Evolutionary conservation across 352 stramenopile species (phyloP).

Genomic region (Phytophthora melonis): DNA sequence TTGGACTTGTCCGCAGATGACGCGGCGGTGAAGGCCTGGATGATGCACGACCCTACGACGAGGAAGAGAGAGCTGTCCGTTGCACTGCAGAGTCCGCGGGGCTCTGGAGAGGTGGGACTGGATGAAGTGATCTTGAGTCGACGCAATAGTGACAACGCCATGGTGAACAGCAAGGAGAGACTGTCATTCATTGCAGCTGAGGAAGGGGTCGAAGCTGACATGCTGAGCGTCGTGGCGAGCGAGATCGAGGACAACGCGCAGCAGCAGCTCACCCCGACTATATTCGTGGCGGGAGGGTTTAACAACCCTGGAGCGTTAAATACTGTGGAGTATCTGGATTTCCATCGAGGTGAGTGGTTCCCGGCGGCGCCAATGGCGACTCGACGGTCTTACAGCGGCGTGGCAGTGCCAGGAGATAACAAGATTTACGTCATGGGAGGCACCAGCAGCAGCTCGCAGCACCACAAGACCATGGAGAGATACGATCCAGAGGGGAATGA

Average conservation of each 20-base stretch:
- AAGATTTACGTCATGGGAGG: slow-evolving; percentile 73
- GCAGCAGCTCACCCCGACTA: slow-evolving; percentile 51
- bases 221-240: neutral
- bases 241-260: slow-evolving; percentile 16
- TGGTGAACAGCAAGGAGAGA: slow-evolving; percentile 55
- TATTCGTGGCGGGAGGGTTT: slow-evolving; percentile 79
- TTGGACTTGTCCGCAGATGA: slow-evolving; percentile 32
- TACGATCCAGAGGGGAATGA: slow-evolving; percentile 64
- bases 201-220: slow-evolving; percentile 3
- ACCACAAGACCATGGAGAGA: slow-evolving; percentile 64
- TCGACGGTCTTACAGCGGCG: slow-evolving; percentile 70
- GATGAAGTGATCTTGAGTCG: slow-evolving; percentile 13
- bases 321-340: slow-evolving; percentile 75
- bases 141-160: slow-evolving; percentile 40
- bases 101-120: neutral
- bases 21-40: slow-evolving; percentile 56
- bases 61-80: slow-evolving; percentile 43
- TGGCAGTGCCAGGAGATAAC: slow-evolving; percentile 55
- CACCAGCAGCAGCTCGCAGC: slow-evolving; percentile 62
- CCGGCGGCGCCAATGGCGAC: slow-evolving; percentile 58
- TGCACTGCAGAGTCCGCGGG: neutral
- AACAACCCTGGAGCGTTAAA: slow-evolving; percentile 66
- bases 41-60: slow-evolving; percentile 53
- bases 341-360: slow-evolving; percentile 68
- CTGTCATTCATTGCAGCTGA: slow-evolving; percentile 10